Evolutionary conservation across 129 eudicot genomes (phyloP), one percentile per base, ranked within the genome.

Genomic region (Calendula officinalis): DNA sequence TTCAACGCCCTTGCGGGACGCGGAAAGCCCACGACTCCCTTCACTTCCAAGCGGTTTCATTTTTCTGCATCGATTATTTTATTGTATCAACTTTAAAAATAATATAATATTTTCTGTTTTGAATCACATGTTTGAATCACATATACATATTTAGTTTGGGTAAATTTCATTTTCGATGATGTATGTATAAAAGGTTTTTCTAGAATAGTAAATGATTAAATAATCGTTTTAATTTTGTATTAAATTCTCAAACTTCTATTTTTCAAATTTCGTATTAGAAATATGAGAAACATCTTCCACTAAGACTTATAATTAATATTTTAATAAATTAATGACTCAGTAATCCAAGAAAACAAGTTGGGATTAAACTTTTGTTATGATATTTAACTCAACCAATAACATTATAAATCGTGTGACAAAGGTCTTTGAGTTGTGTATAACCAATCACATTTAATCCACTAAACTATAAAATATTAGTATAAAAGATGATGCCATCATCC

Each of bases 351-450:
- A 33, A 15, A 43, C 73, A 35, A 56, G 56, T 44, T 56, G 47
- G 47, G 54, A 45, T 56, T 33, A 68, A 55, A 56, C 56, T 56
- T 68, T 44, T 55, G 33, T 56, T 14, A 5, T 9, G 64, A 55
- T 56, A 5, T 6, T 68, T 53, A 67, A 49, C 32, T 56, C 57
- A 34, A 56, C 73, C 73, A 55, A 68, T 68, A 43, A 68, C 42
- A 15, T 37, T 45, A 45, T 15, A 40, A 54, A 67, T 30, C 72
- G 72, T 67, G 63, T 43, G n/a, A 39, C 63, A 55, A 67, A 67
- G 6, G 35, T 9, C 33, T 40, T 53, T 27, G 44, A 22, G 40
- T 66, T 13, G 61, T 40, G 16, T 53, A 8, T 53, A 53, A 39
- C 71, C 71, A 66, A 67, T 42, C 62, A 67, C 52, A 53, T 12